Evolutionary conservation across 108 stramenopile species (phyloP).

Genomic region (Aurantiochytrium sp.): DNA sequence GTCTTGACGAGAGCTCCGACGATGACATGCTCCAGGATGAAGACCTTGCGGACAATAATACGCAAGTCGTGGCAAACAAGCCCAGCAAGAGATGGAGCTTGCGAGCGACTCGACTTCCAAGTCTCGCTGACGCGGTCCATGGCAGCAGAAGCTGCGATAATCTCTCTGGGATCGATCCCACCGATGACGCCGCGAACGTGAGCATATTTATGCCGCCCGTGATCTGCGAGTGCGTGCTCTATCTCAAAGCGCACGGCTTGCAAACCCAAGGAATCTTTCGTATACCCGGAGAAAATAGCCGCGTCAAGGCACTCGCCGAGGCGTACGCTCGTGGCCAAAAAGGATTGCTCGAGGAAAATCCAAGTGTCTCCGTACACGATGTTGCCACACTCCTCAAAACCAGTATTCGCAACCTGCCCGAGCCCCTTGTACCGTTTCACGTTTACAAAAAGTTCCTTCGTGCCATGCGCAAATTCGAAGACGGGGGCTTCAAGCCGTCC

Average conservation of each 20-base stretch:
- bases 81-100: neutral
- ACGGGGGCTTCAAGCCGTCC: neutral
- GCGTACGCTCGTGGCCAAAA: neutral
- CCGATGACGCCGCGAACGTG: neutral
- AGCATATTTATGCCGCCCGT: neutral
- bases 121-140: no score
- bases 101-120: neutral
- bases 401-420: conserved; percentile 2
- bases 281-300: neutral
- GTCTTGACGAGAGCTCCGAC: neutral
- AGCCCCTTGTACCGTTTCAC: neutral
- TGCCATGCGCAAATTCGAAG: neutral
- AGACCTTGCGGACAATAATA: neutral
- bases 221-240: neutral
- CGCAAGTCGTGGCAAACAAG: neutral
- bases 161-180: neutral
- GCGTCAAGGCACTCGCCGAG: neutral
- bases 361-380: neutral
- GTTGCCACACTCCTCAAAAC: neutral
- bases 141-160: neutral
- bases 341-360: neutral
- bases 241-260: neutral
- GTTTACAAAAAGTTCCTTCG: conserved; percentile 13
- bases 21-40: neutral
- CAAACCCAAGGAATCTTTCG: neutral